Evolutionary conservation across 176 grass and related monocot species (phyloP).

Genomic region (Aegilops tauschii): DNA sequence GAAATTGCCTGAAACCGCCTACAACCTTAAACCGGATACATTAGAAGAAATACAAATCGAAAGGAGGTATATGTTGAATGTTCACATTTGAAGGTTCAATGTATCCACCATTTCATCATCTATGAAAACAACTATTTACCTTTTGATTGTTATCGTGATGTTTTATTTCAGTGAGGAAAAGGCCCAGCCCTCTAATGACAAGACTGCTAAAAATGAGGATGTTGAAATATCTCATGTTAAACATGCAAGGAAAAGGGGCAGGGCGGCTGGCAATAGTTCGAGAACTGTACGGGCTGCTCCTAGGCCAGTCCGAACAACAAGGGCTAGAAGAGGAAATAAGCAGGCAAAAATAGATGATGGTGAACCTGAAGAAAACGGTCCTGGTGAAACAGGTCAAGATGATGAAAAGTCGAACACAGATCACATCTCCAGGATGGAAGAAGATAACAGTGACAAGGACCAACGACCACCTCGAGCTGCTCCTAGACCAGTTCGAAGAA

Average conservation of each 20-base stretch:
- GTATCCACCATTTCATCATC: neutral
- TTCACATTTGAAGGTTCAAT: constrained; percentile 19
- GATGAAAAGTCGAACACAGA: constrained; percentile 32
- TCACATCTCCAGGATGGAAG: constrained; percentile 30
- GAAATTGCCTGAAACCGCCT: constrained; percentile 65
- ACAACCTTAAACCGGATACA: constrained; percentile 82
- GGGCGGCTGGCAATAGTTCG: constrained; percentile 11
- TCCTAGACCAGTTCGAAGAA: constrained; percentile 41
- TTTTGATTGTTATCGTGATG: constrained; percentile 10
- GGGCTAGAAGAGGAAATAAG: constrained; percentile 57
- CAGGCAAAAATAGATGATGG: constrained; percentile 45
- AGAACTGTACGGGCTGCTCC: constrained; percentile 47
- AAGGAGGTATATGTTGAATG: constrained; percentile 51
- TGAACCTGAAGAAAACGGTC: constrained; percentile 56
- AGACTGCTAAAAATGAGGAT: constrained; percentile 16
- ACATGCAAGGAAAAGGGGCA: constrained; percentile 64
- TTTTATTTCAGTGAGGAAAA: constrained; percentile 53
- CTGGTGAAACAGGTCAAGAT: constrained; percentile 35
- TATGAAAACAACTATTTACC: neutral
- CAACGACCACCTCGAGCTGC: constrained; percentile 17
- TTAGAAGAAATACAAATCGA: constrained; percentile 67
- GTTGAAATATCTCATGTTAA: constrained; percentile 27
- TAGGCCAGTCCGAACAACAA: constrained; percentile 46
- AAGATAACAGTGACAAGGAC: constrained; percentile 16
- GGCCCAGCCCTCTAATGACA: constrained; percentile 28